Conservation (phyloP, 1,284 basidiomycete species). For the Fistulinella staudtii region DNA sequence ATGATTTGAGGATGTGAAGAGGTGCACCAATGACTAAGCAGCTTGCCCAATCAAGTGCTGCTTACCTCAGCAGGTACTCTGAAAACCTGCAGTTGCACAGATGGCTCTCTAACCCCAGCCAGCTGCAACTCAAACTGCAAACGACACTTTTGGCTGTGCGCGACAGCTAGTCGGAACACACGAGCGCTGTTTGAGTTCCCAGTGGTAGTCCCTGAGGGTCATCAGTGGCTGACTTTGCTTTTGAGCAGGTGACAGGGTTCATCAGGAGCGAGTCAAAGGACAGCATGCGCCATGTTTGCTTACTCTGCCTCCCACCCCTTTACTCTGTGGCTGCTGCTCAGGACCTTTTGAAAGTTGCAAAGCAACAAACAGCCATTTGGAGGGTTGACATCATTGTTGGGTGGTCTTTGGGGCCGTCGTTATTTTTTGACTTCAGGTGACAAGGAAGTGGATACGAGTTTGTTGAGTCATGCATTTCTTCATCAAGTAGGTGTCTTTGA, state of each 20-base stretch:
- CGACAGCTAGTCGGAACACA: no score
- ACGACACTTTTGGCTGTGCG: no score
- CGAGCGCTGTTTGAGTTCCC: no score
- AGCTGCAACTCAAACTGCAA: no score
- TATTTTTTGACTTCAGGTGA: constrained; percentile 80
- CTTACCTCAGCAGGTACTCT: no score
- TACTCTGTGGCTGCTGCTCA: constrained; percentile 24
- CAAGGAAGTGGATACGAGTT: constrained; percentile 55
- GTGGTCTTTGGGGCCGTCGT: constrained; percentile 80
- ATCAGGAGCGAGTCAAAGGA: constrained; percentile 82
- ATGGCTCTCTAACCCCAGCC: no score
- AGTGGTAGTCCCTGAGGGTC: no score
- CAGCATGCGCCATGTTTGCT: constrained; percentile 46
- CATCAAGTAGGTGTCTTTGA: constrained; percentile 49
- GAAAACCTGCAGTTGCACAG: no score
- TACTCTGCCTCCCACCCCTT: not conserved
- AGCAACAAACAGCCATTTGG: constrained; percentile 62
- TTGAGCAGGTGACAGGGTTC: constrained; percentile 76
- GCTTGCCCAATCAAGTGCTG: no score
- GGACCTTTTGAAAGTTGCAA: constrained; percentile 67
- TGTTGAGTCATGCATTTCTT: constrained; percentile 57
- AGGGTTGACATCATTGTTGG: constrained; percentile 92
- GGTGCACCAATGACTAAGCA: no score
- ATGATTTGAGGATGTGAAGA: no score
- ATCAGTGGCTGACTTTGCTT: constrained; percentile 90